These are phyloP conservation scores for Eutrema salsugineum DNA, from an alignment of 441 rosid genomes.

Conservation along the genomic window DNA sequence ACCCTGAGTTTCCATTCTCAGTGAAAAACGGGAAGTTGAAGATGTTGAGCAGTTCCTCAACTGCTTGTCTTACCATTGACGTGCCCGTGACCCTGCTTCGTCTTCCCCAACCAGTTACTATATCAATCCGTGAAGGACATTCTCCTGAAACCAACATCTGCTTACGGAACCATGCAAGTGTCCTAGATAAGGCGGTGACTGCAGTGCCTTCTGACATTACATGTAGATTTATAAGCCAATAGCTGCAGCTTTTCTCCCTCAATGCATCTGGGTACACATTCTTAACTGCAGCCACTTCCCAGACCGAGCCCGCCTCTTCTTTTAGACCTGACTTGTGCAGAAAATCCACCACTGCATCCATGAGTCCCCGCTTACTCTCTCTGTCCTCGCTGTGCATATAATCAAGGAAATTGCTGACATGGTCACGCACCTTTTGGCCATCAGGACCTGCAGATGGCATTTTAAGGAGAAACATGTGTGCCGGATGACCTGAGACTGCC, in stretches of 20 bases:
- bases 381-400: conserved; percentile 91
- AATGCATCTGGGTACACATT: conserved; percentile 86
- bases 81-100: conserved; percentile 86
- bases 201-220: conserved; percentile 98
- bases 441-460: conserved; percentile 89
- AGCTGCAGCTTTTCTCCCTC: conserved; percentile 71
- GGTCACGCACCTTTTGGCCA: conserved; percentile 87
- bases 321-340: conserved; percentile 92
- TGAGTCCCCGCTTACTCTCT: conserved; percentile 94
- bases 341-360: conserved; percentile 88
- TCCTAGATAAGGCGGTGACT: conserved; percentile 69
- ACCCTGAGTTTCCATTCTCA: conserved; percentile 85
- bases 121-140: conserved; percentile 79
- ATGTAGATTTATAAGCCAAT: conserved; percentile 93
- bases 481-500: conserved; percentile 85
- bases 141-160: conserved; percentile 71
- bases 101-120: conserved; percentile 95
- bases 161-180: conserved; percentile 83
- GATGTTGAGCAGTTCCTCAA: conserved; percentile 69
- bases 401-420: conserved; percentile 72
- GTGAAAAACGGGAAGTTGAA: conserved; percentile 87
- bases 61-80: conserved; percentile 80
- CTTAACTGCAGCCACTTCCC: conserved; percentile 85
- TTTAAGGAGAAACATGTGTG: conserved; percentile 67
- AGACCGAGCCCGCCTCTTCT: conserved; percentile 92